A percentile compares a stretch with the other conserved stretches of the same genome.
Evolutionary conservation across 768 basidiomycete species (phyloP).

Genomic region (Termitomyces sp.): DNA sequence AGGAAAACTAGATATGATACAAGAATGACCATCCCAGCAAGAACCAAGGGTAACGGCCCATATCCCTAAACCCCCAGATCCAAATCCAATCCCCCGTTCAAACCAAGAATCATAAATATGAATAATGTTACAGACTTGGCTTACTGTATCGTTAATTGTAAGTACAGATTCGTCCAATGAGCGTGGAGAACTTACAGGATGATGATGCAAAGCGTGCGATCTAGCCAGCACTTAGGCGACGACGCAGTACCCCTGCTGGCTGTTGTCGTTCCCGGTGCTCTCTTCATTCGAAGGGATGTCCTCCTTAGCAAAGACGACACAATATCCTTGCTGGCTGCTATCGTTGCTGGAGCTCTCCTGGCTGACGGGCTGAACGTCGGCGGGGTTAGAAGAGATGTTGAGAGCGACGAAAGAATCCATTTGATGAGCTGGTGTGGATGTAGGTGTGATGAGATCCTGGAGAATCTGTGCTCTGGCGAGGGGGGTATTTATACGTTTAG

Average conservation of each 20-base stretch:
- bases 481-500: too few relatives aligned
- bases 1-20: too few relatives aligned
- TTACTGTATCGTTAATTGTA: not conserved
- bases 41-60: too few relatives aligned
- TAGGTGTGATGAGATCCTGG: not conserved
- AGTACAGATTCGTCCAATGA: not conserved
- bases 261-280: too few relatives aligned
- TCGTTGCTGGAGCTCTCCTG: not conserved
- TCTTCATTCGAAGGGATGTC: too few relatives aligned
- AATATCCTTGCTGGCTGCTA: not conserved
- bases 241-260: not conserved
- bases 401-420: constrained; percentile 3
- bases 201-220: too few relatives aligned
- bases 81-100: not conserved
- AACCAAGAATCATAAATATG: not conserved
- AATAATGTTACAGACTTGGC: not conserved
- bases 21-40: too few relatives aligned
- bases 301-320: too few relatives aligned
- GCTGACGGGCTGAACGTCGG: not conserved
- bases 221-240: not conserved
- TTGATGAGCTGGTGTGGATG: not conserved
- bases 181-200: not conserved
- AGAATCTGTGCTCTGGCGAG: not conserved
- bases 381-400: not conserved
- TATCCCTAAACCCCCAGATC: too few relatives aligned